Evolutionary conservation across 2,329 filamentous ascomycete genomes (phyloP).

Genomic region (Cladorrhinum sp.): DNA sequence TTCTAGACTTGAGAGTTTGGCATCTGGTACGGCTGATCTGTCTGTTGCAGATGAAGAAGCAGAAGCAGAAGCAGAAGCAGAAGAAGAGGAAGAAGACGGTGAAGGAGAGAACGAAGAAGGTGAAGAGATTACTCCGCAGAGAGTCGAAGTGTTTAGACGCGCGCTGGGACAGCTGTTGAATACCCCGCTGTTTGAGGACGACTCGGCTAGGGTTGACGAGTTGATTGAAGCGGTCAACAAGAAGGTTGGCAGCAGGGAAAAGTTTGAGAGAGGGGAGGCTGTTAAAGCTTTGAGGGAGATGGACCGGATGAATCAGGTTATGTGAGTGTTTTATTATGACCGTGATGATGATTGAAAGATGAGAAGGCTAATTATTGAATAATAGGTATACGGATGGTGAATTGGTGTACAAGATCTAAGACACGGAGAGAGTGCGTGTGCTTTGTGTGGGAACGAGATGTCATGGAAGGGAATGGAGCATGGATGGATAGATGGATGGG

Average conservation of each 20-base stretch:
- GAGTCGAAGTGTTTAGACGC: conserved; percentile 73
- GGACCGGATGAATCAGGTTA: conserved; percentile 83
- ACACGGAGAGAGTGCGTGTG: background rate
- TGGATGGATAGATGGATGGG: background rate
- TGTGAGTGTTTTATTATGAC: conserved; percentile 58
- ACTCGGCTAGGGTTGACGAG: conserved; percentile 71
- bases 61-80: conserved; percentile 19
- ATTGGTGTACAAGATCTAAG: conserved; percentile 66
- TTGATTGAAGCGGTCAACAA: conserved; percentile 78
- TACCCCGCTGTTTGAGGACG: conserved; percentile 80
- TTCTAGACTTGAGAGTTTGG: conserved; percentile 57
- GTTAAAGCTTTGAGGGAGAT: conserved; percentile 74
- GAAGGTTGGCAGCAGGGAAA: conserved; percentile 56
- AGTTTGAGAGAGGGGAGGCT: conserved; percentile 71
- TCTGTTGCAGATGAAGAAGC: conserved; percentile 33
- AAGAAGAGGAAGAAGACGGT: conserved; percentile 22
- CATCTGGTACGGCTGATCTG: conserved; percentile 41
- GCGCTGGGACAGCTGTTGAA: conserved; percentile 81
- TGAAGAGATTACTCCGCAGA: conserved; percentile 54
- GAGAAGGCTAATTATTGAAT: conserved; percentile 16
- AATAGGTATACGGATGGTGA: conserved; percentile 58
- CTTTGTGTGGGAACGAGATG: no score
- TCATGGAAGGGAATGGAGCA: background rate
- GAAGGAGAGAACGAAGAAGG: conserved; percentile 25
- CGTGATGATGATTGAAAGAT: conserved; percentile 3